Base-by-base conservation (phyloP, 257 asterid species). In the Solanum chiquidenum region DNA sequence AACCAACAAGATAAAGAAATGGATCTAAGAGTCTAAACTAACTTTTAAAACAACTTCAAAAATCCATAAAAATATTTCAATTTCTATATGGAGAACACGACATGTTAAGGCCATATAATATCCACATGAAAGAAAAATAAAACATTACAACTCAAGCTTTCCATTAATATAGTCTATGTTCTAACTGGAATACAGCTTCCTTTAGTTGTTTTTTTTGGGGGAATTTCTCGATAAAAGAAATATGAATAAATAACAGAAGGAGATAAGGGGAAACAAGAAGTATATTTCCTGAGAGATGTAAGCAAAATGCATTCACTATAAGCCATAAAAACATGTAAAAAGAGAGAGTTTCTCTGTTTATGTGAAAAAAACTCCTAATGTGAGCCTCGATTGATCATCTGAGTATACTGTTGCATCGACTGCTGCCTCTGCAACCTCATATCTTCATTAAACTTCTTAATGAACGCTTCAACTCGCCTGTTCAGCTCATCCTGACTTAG, bases 371-470 rank as follows among this genome's bases (percentile, higher is more conserved):
- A 2, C 11, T 14, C 33, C n/a, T 91, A 91, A 87, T 83, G 87
- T 4, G 88, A 85, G 4, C 94, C 92, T 6, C 92, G 89, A 49
- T 89, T 92, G 83, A 94, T 58, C 95, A 94, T 93, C 58, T 94
- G 90, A 71, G 8, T 77, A 44, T 95, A 94, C 80, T 95, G 95
- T 68, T 92, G 94, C 83, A 95, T 87, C 2, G 98, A 94, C 83
- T 95, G 94, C 83, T 95, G 98, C 55, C 98, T 90, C 74, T 95
- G 98, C 69, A 94, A 88, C 91, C 98, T 92, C 97, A 95, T 95
- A 8, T 95, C 98, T 83, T 95, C 94, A 29, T 95, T 95, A 87
- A 95, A 94, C 93, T 94, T 95, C 87, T 90, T 95, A 69, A 95
- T 94, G 85, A 95, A 95, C 11, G 98, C 98, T 88, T 95, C 98